phyloP scores from a whole-genome alignment of 139 green algal genomes.

The Ettlia oleoabundans region DNA sequence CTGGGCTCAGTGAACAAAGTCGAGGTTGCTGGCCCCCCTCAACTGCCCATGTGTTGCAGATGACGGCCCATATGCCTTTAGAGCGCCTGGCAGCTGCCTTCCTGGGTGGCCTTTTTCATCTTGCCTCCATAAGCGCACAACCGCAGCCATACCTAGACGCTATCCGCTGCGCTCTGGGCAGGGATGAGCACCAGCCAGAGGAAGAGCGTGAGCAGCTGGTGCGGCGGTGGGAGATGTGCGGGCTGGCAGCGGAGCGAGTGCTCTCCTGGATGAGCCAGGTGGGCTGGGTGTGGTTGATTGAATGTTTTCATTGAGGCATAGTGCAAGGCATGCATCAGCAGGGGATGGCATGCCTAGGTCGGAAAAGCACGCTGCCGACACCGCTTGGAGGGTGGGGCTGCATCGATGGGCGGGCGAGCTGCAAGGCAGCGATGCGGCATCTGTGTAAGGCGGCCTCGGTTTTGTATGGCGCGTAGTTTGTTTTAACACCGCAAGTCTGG shows the following conservation, averaged over 20 bases:
- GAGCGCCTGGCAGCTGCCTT: conserved; percentile 37
- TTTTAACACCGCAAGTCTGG: background rate
- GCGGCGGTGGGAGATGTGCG: conserved; percentile 5
- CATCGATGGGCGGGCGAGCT: too few species aligned
- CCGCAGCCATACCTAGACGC: background rate
- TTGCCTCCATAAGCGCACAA: background rate
- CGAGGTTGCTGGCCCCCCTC: too few species aligned
- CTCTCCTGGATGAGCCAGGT: conserved; percentile 37
- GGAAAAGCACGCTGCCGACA: too few species aligned
- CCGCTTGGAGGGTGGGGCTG: too few species aligned
- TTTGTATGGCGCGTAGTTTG: too few species aligned
- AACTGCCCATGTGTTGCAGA: too few species aligned
- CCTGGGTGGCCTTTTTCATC: conserved; percentile 23
- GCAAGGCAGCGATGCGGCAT: too few species aligned
- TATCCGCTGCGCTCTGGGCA: background rate
- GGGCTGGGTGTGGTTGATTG: too few species aligned
- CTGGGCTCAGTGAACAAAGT: too few species aligned
- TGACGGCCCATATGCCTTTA: conserved; percentile 48
- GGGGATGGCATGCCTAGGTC: too few species aligned
- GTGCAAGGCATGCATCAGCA: too few species aligned
- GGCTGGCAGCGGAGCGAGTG: conserved; percentile 14
- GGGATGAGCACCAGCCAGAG: background rate
- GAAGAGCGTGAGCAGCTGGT: background rate
- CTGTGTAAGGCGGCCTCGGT: background rate
- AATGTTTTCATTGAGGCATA: too few species aligned